A percentile compares a stretch with the other conserved stretches of the same genome.
These are phyloP conservation scores for Geotrichum cucujoidarum DNA, from an alignment of 1,139 yeast genomes.

Conservation along the genomic window DNA sequence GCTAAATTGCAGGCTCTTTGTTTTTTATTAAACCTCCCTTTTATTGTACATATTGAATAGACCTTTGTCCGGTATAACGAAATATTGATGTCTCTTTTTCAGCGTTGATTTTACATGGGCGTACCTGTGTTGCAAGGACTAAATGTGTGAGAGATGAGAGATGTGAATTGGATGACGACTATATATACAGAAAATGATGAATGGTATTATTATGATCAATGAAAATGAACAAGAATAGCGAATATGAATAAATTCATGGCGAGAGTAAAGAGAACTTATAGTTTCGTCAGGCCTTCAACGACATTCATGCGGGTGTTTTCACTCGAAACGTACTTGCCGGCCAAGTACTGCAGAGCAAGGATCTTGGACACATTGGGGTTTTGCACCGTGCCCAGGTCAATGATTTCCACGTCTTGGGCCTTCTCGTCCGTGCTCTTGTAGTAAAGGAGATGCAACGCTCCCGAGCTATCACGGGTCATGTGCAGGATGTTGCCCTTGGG, in stretches of 20 bases:
- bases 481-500: conserved; percentile 59
- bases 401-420: conserved; percentile 33
- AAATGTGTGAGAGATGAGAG: too few relatives aligned
- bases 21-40: neutral
- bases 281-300: conserved; percentile 32
- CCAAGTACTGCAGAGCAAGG: conserved; percentile 55
- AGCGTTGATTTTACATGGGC: too few relatives aligned
- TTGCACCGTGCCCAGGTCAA: conserved; percentile 36
- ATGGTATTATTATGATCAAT: neutral
- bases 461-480: conserved; percentile 45
- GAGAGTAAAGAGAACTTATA: neutral
- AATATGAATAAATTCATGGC: too few relatives aligned
- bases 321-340: conserved; percentile 58
- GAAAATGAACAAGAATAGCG: neutral
- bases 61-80: too few relatives aligned
- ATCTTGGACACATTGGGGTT: conserved; percentile 48
- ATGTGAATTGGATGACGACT: too few relatives aligned
- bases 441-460: conserved; percentile 46
- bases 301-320: conserved; percentile 35
- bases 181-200: too few relatives aligned
- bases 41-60: neutral
- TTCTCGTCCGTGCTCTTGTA: conserved; percentile 34
- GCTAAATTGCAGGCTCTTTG: neutral
- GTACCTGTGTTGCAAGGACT: too few relatives aligned
- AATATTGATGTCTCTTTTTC: too few relatives aligned